Percentiles rank a stretch among this genome's conserved stretches.
phyloP scores from a whole-genome alignment of 1,284 basidiomycete species.

The Butyriboletus regius region DNA sequence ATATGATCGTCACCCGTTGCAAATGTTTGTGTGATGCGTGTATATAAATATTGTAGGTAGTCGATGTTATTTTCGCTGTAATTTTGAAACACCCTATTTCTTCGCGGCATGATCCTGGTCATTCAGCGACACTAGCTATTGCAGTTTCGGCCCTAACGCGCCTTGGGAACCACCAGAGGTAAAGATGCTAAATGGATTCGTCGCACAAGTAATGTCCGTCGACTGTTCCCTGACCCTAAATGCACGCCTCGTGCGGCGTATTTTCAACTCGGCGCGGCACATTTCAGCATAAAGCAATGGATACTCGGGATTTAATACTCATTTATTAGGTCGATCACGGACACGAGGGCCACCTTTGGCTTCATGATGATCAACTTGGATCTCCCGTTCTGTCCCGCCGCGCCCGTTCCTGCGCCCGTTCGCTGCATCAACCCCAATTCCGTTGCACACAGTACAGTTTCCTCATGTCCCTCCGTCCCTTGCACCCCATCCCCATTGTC shows the following conservation, averaged over 20 bases:
- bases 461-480: neutral
- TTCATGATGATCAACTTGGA: constrained; percentile 13
- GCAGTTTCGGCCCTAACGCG: no score
- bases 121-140: neutral
- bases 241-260: no score
- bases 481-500: constrained; percentile 8
- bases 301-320: neutral
- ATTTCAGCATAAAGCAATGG: no score
- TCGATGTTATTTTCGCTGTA: constrained; percentile 9
- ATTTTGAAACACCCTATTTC: neutral
- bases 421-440: constrained; percentile 14
- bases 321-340: constrained; percentile 6
- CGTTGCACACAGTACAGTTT: constrained; percentile 12
- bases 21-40: constrained; percentile 61
- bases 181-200: neutral
- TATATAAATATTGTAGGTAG: constrained; percentile 1
- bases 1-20: constrained; percentile 77
- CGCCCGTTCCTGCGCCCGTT: constrained; percentile 1
- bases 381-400: neutral
- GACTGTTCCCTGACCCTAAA: no score
- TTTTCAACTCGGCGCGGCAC: no score
- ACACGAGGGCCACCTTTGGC: constrained; percentile 14
- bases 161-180: no score
- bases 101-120: neutral
- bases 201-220: no score